These are phyloP conservation scores for Echinochloa phyllopogon DNA, from an alignment of 176 grass and related monocot genomes.

Conservation along the genomic window DNA sequence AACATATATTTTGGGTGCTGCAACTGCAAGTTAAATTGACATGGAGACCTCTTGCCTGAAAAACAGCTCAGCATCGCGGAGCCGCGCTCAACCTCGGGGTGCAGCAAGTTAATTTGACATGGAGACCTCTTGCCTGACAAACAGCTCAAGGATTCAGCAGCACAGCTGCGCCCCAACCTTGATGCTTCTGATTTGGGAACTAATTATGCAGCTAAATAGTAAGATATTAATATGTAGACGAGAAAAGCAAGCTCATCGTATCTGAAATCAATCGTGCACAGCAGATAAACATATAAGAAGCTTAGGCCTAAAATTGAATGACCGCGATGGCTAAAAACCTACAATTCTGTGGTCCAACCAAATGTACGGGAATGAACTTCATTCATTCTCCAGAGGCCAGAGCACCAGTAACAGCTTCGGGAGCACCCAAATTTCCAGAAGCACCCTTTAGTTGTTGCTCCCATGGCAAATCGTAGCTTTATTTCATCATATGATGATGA, in stretches of 20 bases:
- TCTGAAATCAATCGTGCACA: background rate
- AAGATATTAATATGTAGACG: background rate
- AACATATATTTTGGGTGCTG: background rate
- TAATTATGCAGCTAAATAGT: background rate
- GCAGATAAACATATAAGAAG: background rate
- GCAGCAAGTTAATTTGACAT: constrained; percentile 16
- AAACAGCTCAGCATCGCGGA: background rate
- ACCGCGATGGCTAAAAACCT: background rate
- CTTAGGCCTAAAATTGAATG: constrained; percentile 7
- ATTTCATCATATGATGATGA: constrained; percentile 32
- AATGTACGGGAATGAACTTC: constrained; percentile 26
- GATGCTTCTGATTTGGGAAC: background rate
- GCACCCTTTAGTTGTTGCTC: background rate
- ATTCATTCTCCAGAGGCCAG: background rate
- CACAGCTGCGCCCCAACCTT: background rate
- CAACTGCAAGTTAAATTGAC: constrained; percentile 8
- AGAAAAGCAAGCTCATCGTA: background rate
- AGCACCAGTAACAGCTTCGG: background rate
- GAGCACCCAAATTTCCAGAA: constrained; percentile 25
- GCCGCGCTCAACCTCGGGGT: background rate
- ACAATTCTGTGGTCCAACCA: background rate
- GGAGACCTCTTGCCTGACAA: background rate
- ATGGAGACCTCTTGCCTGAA: background rate
- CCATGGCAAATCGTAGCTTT: constrained; percentile 30
- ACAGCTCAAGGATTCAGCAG: background rate